phyloP scores from a whole-genome alignment of 306 rosid species.

The Medicago ruthenica region DNA sequence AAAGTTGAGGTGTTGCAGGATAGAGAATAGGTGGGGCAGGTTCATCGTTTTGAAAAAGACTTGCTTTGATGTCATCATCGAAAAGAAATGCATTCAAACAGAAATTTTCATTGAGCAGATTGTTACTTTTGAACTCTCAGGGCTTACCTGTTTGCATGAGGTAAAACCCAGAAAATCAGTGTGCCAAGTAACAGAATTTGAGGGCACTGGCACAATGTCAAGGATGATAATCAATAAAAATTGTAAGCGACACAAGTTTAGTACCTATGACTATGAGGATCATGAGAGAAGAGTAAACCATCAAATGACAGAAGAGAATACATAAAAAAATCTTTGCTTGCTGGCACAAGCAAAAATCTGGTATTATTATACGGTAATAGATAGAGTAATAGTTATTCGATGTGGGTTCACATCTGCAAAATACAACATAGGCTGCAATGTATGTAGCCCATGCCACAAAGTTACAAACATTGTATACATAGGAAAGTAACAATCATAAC shows the following conservation, averaged over 20 bases:
- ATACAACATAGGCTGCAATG: constrained; percentile 23
- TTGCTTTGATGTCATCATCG: too few relatives aligned
- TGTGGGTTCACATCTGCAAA: constrained; percentile 24
- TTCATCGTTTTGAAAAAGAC: too few relatives aligned
- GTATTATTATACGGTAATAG: constrained; percentile 32
- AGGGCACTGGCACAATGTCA: not conserved
- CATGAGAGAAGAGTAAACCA: constrained; percentile 7
- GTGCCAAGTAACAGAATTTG: too few relatives aligned
- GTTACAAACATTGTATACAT: not conserved
- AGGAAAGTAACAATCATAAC: constrained; percentile 21
- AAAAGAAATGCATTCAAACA: not conserved
- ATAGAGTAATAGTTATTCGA: constrained; percentile 27
- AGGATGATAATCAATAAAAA: not conserved
- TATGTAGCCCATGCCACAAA: constrained; percentile 31
- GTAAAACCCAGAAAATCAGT: not conserved
- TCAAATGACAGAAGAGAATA: not conserved
- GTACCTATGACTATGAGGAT: not conserved
- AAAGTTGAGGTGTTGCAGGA: too few relatives aligned
- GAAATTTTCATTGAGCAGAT: not conserved
- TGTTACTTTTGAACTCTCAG: too few relatives aligned
- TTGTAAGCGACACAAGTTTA: not conserved
- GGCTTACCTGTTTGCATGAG: not conserved
- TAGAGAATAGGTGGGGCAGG: too few relatives aligned
- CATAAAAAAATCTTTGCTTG: not conserved
- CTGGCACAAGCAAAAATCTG: constrained; percentile 26